Percentiles rank a stretch among this genome's conserved stretches.
Conservation (phyloP, 306 rosid genomes). For the Cucurbita maxima region DNA sequence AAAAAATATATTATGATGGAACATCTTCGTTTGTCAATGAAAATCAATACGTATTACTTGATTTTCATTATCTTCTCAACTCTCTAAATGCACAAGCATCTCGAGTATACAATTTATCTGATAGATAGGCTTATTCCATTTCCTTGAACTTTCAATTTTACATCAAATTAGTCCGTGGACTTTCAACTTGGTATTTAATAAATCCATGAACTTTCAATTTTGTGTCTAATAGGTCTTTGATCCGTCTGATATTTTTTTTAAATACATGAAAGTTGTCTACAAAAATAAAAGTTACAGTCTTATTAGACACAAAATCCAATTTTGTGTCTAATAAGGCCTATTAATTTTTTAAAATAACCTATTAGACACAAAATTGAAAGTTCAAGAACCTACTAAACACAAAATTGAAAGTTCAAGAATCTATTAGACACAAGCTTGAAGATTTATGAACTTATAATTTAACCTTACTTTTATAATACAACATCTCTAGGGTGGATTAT, state of each 20-base stretch:
- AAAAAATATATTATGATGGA: neutral
- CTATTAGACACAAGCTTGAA: too few species aligned
- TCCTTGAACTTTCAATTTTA: neutral
- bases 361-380: too few species aligned
- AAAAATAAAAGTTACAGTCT: too few species aligned
- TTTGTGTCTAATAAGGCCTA: too few species aligned
- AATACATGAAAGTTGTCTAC: too few species aligned
- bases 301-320: too few species aligned
- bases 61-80: neutral
- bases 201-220: neutral
- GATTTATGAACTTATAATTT: too few species aligned
- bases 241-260: too few species aligned
- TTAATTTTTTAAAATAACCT: too few species aligned
- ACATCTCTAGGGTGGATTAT: neutral
- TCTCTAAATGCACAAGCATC: conserved; percentile 34
- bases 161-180: neutral
- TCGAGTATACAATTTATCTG: conserved; percentile 25
- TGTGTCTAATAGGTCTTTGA: neutral
- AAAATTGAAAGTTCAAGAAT: too few species aligned
- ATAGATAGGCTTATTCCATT: neutral
- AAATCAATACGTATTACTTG: neutral
- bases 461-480: neutral
- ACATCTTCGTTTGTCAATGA: neutral
- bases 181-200: neutral
- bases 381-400: too few species aligned